Percentiles rank a stretch among this genome's conserved stretches.
These are phyloP conservation scores for Actinomortierella wolfii DNA, from an alignment of 371 early-diverging fungal genomes.

Conservation along the genomic window DNA sequence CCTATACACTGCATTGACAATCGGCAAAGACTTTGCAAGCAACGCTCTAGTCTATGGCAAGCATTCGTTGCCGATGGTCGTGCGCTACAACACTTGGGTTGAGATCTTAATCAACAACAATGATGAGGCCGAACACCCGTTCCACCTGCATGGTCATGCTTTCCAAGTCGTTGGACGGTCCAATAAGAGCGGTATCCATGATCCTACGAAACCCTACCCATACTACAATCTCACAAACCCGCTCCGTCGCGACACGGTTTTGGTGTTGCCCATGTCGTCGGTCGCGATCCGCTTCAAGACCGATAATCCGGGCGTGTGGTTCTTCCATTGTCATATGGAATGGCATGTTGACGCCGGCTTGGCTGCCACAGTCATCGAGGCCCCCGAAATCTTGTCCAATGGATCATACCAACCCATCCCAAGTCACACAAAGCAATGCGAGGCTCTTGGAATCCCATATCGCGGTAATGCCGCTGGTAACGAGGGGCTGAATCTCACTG, in stretches of 20 bases:
- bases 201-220: slow-evolving; percentile 35
- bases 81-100: slow-evolving; percentile 21
- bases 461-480: slow-evolving; percentile 77
- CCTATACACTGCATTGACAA: slow-evolving; percentile 61
- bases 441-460: slow-evolving; percentile 53
- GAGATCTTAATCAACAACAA: slow-evolving; percentile 64
- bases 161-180: slow-evolving; percentile 63
- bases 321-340: slow-evolving; percentile 83
- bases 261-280: slow-evolving; percentile 60
- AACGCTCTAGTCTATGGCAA: slow-evolving; percentile 53
- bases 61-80: background rate
- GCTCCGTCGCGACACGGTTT: slow-evolving; percentile 67
- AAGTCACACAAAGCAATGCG: slow-evolving; percentile 52
- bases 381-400: slow-evolving; percentile 58
- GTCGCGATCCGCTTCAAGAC: slow-evolving; percentile 72
- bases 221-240: slow-evolving; percentile 55
- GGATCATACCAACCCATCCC: slow-evolving; percentile 20
- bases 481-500: slow-evolving; percentile 57
- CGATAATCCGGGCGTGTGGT: slow-evolving; percentile 82
- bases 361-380: slow-evolving; percentile 65
- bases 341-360: slow-evolving; percentile 77
- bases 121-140: slow-evolving; percentile 61
- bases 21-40: slow-evolving; percentile 53
- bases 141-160: slow-evolving; percentile 75
- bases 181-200: slow-evolving; percentile 49